Evolutionary conservation across 345 rosid genomes (phyloP).

Genomic region (Luvunga scandens): DNA sequence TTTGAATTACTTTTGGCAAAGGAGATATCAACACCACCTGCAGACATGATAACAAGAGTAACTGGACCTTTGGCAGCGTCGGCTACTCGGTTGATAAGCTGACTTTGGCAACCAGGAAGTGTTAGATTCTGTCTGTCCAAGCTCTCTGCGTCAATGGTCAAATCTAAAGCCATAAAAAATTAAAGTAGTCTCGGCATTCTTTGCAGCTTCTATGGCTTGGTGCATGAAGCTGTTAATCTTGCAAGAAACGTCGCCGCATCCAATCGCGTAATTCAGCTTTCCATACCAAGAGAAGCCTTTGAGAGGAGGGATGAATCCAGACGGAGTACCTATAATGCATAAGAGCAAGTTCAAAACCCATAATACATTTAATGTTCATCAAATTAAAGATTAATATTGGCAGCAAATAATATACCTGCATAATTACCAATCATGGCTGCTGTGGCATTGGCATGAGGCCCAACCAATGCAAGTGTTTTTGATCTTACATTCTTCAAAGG

Average conservation of each 20-base stretch:
- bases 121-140: slow-evolving; percentile 43
- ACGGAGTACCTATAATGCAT: slow-evolving; percentile 18
- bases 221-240: slow-evolving; percentile 25
- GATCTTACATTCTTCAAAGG: slow-evolving; percentile 20
- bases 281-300: slow-evolving; percentile 38
- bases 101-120: slow-evolving; percentile 51
- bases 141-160: slow-evolving; percentile 48
- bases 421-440: slow-evolving; percentile 54
- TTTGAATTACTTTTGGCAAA: slow-evolving; percentile 35
- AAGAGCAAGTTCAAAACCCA: too few species aligned
- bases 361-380: too few species aligned
- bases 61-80: slow-evolving; percentile 46
- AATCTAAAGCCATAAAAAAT: slow-evolving; percentile 48
- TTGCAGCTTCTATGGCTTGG: slow-evolving; percentile 31
- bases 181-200: slow-evolving; percentile 45
- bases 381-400: too few species aligned
- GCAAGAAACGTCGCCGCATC: slow-evolving; percentile 48
- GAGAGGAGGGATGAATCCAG: slow-evolving; percentile 34
- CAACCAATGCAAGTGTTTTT: slow-evolving; percentile 38
- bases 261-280: slow-evolving; percentile 24
- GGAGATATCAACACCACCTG: slow-evolving; percentile 47
- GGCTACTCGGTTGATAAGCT: slow-evolving; percentile 44
- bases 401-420: slow-evolving; percentile 27
- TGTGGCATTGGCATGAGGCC: slow-evolving; percentile 58
- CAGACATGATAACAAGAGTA: slow-evolving; percentile 60